Conservation (phyloP, 495 filamentous ascomycete genomes). For the Xylaria longipes region DNA sequence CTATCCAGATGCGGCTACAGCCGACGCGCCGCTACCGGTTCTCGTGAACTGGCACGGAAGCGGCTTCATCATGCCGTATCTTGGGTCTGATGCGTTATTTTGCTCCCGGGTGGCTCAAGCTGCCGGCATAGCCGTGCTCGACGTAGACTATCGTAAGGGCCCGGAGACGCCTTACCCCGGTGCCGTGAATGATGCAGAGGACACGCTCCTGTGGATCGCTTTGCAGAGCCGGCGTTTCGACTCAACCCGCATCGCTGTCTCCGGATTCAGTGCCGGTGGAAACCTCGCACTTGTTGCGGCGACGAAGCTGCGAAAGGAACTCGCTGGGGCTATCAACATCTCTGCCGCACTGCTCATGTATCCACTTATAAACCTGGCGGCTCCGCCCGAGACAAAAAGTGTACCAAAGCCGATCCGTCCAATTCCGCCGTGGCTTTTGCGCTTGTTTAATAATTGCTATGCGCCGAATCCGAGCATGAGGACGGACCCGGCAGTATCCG, state of each 20-base stretch:
- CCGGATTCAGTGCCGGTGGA: conserved; percentile 28
- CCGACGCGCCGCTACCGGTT: conserved; percentile 1
- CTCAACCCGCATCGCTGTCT: conserved; percentile 21
- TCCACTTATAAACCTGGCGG: conserved; percentile 19
- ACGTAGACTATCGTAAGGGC: conserved; percentile 30
- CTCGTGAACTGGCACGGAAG: conserved; percentile 32
- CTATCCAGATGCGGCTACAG: not conserved
- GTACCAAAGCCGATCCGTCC: conserved; percentile 23
- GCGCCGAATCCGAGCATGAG: conserved; percentile 21
- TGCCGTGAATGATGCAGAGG: conserved; percentile 26
- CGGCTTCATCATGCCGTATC: conserved; percentile 25
- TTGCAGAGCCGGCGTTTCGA: conserved; percentile 23
- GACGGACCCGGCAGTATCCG: conserved; percentile 25
- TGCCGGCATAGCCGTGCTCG: conserved; percentile 24
- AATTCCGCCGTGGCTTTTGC: conserved; percentile 1
- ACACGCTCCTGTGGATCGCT: conserved; percentile 26
- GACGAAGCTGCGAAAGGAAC: conserved; percentile 15
- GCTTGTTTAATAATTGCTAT: conserved; percentile 27
- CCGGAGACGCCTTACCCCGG: conserved; percentile 26
- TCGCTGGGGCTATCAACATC: conserved; percentile 11
- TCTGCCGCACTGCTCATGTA: conserved; percentile 18
- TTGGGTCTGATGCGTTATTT: conserved; percentile 24
- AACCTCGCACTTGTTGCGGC: conserved; percentile 22
- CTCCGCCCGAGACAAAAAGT: conserved; percentile 7
- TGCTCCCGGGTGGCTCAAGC: conserved; percentile 19